Evolutionary conservation across 805 yeast species (phyloP).

Genomic region (Pichia phayaonensis): DNA sequence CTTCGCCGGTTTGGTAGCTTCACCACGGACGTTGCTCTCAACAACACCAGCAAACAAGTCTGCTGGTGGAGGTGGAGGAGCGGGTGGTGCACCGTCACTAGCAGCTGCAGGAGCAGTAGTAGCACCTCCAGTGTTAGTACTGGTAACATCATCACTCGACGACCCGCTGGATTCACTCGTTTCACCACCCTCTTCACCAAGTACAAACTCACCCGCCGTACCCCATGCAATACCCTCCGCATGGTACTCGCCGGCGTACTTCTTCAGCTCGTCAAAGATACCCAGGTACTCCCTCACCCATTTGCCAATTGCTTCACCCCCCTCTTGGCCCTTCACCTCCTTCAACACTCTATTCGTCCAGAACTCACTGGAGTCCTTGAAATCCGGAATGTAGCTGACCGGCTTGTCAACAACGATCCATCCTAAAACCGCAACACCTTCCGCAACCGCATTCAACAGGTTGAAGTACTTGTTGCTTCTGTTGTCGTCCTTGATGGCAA

Average conservation of each 20-base stretch:
- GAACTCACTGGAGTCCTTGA: constrained; percentile 85
- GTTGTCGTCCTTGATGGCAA: constrained; percentile 64
- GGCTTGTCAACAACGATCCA: constrained; percentile 84
- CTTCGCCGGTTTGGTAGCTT: neutral
- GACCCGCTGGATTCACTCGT: constrained; percentile 8
- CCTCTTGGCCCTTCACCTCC: constrained; percentile 69
- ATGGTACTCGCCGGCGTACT: constrained; percentile 69
- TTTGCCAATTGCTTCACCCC: constrained; percentile 36
- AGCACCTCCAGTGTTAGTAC: constrained; percentile 5
- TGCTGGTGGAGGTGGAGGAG: constrained; percentile 87
- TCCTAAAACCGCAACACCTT: constrained; percentile 83
- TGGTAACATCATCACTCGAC: neutral
- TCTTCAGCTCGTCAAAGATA: constrained; percentile 62
- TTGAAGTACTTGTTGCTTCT: constrained; percentile 58
- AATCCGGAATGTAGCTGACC: constrained; percentile 66
- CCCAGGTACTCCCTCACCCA: constrained; percentile 71
- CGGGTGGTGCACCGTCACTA: constrained; percentile 38
- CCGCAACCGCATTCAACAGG: constrained; percentile 76
- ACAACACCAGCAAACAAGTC: constrained; percentile 42
- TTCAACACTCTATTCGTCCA: constrained; percentile 89
- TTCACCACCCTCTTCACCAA: constrained; percentile 41
- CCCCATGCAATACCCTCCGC: constrained; percentile 84
- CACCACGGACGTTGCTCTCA: too few species aligned
- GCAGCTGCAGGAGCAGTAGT: constrained; percentile 19
- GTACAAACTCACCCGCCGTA: constrained; percentile 51